Conservation (phyloP, 495 filamentous ascomycete species). For the Xylaria telfairii region DNA sequence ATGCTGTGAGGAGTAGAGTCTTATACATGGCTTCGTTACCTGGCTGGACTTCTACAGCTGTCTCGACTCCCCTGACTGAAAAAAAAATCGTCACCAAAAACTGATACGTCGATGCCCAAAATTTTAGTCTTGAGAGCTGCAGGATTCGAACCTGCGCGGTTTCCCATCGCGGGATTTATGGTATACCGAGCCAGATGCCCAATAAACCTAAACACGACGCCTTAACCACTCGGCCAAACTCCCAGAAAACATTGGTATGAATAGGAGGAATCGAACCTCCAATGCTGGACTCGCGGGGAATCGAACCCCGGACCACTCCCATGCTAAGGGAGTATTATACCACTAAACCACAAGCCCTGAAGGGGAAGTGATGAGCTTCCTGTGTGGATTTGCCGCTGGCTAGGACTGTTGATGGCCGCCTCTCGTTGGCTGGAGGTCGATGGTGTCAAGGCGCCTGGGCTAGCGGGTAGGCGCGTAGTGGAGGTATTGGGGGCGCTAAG, state of each 20-base stretch:
- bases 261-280: constrained; percentile 26
- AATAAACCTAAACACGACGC: constrained; percentile 25
- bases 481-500: constrained; percentile 1
- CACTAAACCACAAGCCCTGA: constrained; percentile 30
- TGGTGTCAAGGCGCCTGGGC: background rate
- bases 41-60: background rate
- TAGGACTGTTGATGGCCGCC: background rate
- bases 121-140: constrained; percentile 24
- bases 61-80: background rate
- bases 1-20: background rate
- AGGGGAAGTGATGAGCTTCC: constrained; percentile 5
- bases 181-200: background rate
- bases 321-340: constrained; percentile 48
- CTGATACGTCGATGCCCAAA: background rate
- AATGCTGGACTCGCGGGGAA: constrained; percentile 51
- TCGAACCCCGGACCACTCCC: constrained; percentile 61
- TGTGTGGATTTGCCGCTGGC: background rate
- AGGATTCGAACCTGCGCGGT: constrained; percentile 32
- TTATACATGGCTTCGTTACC: background rate
- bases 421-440: background rate
- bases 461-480: background rate
- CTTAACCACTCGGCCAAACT: constrained; percentile 31
- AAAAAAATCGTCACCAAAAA: background rate
- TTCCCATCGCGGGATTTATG: constrained; percentile 28
- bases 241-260: constrained; percentile 23